These are phyloP conservation scores for Monilinia laxa DNA, from an alignment of 2,329 filamentous ascomycete genomes.

Conservation along the genomic window DNA sequence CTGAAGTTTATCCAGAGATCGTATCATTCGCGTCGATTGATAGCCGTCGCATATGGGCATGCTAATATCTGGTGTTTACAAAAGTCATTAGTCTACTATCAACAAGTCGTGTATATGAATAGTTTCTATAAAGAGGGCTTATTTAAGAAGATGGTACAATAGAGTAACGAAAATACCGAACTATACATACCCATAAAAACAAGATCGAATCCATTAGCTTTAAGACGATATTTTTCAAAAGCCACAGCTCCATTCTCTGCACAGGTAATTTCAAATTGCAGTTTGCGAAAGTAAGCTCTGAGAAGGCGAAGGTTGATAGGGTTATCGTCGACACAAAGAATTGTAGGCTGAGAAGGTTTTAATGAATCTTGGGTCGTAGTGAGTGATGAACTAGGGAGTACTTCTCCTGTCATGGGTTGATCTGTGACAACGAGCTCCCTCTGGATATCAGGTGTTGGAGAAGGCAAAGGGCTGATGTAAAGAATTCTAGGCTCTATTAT, in stretches of 20 bases:
- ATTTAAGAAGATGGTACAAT: background rate
- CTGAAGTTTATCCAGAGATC: conserved; percentile 46
- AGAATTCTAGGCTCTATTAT: background rate
- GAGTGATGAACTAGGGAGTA: background rate
- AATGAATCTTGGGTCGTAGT: background rate
- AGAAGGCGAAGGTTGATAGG: conserved; percentile 43
- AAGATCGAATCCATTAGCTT: conserved; percentile 42
- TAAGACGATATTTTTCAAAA: conserved; percentile 40
- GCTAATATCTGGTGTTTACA: conserved; percentile 46
- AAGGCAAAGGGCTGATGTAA: conserved; percentile 1
- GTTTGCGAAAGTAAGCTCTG: conserved; percentile 36
- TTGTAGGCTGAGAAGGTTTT: background rate
- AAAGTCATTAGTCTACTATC: background rate
- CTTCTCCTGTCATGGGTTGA: background rate
- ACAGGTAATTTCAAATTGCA: conserved; percentile 38
- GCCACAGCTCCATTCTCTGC: conserved; percentile 48
- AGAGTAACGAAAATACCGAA: too few relatives aligned
- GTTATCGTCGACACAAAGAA: conserved; percentile 44
- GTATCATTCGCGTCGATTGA: conserved; percentile 49
- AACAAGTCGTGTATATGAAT: background rate
- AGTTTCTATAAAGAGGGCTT: conserved; percentile 40
- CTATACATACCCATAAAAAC: conserved; percentile 48
- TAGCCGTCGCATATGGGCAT: conserved; percentile 56
- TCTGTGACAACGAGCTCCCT: background rate
- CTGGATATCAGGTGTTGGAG: background rate